These are phyloP conservation scores for Medicago arabica DNA, from an alignment of 306 rosid species.

Conservation along the genomic window DNA sequence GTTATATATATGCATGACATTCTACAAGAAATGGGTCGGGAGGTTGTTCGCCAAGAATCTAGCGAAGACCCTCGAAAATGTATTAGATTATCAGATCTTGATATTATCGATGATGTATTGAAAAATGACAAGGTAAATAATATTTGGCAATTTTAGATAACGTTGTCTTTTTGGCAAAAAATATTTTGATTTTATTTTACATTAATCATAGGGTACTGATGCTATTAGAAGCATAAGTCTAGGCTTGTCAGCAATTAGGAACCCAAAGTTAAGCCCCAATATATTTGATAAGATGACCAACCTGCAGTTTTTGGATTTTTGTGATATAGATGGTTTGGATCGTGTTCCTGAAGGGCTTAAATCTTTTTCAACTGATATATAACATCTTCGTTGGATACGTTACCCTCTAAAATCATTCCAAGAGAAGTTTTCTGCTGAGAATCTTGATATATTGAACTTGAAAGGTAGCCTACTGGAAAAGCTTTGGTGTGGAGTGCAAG, in stretches of 20 bases:
- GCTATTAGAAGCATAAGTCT: neutral
- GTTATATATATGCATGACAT: slow-evolving; percentile 11
- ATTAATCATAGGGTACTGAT: neutral
- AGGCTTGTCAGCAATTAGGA: neutral
- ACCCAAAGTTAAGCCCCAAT: neutral
- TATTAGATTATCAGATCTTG: neutral
- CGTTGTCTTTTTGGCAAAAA: neutral
- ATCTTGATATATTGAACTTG: neutral
- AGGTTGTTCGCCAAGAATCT: neutral
- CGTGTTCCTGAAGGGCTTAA: neutral
- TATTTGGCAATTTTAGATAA: neutral
- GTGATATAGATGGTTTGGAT: neutral
- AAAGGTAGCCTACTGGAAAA: neutral
- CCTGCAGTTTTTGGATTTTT: neutral
- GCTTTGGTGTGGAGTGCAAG: neutral
- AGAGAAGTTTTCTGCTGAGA: neutral
- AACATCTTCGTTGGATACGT: neutral
- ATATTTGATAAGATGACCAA: neutral
- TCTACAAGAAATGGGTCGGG: neutral
- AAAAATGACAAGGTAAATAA: neutral
- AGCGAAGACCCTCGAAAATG: neutral
- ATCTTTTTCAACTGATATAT: neutral
- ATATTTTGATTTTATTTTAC: neutral
- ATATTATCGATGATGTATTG: neutral
- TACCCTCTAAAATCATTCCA: neutral